Percentiles rank a stretch among this genome's conserved stretches.
Evolutionary conservation across 345 rosid species (phyloP).

Genomic region (Raphanus raphanistrum): DNA sequence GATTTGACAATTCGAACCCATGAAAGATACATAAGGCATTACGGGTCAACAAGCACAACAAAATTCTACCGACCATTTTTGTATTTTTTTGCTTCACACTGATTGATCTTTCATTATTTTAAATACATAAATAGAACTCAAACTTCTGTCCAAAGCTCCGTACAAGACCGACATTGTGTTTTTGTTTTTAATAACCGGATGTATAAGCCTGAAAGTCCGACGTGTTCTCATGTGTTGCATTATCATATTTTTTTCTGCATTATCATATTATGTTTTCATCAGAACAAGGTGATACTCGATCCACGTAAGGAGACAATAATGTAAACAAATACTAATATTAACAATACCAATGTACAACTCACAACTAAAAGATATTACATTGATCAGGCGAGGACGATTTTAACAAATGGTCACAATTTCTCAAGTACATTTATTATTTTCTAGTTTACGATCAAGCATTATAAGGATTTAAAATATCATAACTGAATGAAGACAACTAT

Average conservation of each 20-base stretch:
- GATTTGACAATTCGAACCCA: constrained; percentile 34
- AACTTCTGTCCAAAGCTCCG: constrained; percentile 17
- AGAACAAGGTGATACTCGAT: neutral
- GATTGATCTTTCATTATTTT: constrained; percentile 12
- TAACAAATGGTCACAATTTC: neutral
- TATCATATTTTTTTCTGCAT: neutral
- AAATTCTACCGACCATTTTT: constrained; percentile 33
- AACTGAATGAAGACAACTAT: neutral
- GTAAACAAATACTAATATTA: neutral
- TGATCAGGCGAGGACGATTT: neutral
- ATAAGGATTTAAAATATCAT: neutral
- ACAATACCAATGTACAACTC: neutral
- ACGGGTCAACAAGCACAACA: constrained; percentile 36
- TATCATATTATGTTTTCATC: constrained; percentile 1
- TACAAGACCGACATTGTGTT: constrained; percentile 21
- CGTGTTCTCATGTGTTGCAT: constrained; percentile 7
- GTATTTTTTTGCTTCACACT: constrained; percentile 8
- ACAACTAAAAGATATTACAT: neutral
- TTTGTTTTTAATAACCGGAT: constrained; percentile 11
- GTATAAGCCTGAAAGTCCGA: neutral
- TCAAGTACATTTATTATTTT: neutral
- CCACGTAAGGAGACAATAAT: neutral
- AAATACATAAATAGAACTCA: neutral
- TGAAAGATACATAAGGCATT: constrained; percentile 10
- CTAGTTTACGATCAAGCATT: neutral